Evolutionary conservation across 345 rosid genomes (phyloP), one percentile per base, ranked within the genome.

Genomic region (Camelina sativa): DNA sequence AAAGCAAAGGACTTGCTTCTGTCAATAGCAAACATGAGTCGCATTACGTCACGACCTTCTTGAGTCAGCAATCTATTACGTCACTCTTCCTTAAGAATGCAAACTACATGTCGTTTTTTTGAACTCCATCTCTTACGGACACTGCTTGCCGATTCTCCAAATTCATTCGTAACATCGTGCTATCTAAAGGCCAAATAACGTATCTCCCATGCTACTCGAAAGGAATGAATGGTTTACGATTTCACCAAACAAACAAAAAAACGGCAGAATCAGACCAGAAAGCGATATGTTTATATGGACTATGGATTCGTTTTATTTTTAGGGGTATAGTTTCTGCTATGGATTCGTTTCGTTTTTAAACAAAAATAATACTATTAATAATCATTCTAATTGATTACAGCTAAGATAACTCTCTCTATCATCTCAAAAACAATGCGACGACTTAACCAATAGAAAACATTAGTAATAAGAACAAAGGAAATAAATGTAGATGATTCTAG

Each of bases 261-360:
- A 72, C 19, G 23, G 15, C 15, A 60, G 54, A 53, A 60, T 38
- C 67, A 50, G 46, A 28, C 41, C 11, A 59, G 55, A 67, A 66
- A 50, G 44, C 28, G 15, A 67, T 52, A 32, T 51, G 41, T 35
- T 35, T 11, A 15, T 4, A 25, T 34, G 37, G 57, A 55, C 50
- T 47, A 57, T 16, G 25, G 72, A 48, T 75, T 67, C 58, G 38
- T 37, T 61, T 62, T 63, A 16, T 76, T 7, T 69, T 62, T 68
- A 54, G 70, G 69, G 58, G 69, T 47, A 44, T 16, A 32, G 2
- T 63, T 40, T 37, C 30, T 46, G 65, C 40, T 63, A 17, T 63
- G 11, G 69, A 76, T 63, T 76, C 80, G 71, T 56, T 70, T 70
- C 55, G 66, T 47, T 63, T 63, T 46, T 61, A 72, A 32, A 61